Conservation (phyloP, 2,329 filamentous ascomycete species). For the Grosmannia serpens region DNA sequence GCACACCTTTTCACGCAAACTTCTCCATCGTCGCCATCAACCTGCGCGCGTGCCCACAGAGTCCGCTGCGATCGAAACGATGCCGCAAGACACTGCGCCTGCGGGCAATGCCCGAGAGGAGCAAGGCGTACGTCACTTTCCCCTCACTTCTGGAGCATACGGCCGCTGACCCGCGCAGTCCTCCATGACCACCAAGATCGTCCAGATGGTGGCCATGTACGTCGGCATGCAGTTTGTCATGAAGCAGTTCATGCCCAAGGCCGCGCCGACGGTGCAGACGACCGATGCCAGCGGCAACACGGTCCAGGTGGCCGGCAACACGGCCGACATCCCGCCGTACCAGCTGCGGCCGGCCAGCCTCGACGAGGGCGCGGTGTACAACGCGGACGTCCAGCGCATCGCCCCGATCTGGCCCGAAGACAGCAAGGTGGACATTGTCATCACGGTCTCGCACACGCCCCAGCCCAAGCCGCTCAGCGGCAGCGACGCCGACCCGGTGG, state of each 20-base stretch:
- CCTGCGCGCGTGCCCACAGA: background rate
- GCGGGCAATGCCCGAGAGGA: constrained; percentile 6
- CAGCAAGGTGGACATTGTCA: constrained; percentile 66
- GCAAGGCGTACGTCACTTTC: constrained; percentile 7
- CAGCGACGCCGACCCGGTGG: constrained; percentile 54
- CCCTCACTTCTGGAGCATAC: background rate
- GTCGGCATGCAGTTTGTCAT: constrained; percentile 48
- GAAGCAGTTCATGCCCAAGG: constrained; percentile 34
- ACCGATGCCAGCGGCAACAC: constrained; percentile 40
- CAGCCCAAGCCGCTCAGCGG: constrained; percentile 56
- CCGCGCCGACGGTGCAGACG: constrained; percentile 38
- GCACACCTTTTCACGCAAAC: background rate
- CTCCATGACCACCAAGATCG: constrained; percentile 33
- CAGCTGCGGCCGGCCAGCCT: constrained; percentile 49
- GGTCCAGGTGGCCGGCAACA: constrained; percentile 33
- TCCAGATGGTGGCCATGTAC: constrained; percentile 43
- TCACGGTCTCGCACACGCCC: constrained; percentile 72
- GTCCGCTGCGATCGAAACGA: constrained; percentile 27
- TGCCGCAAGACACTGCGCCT: constrained; percentile 8
- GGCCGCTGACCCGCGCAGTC: constrained; percentile 1
- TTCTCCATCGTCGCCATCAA: background rate
- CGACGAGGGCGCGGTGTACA: constrained; percentile 52
- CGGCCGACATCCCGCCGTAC: constrained; percentile 51
- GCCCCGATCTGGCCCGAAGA: constrained; percentile 82
- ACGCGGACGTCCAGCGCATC: constrained; percentile 54